phyloP scores from a whole-genome alignment of 2,329 filamentous ascomycete genomes.

The Colletotrichum sidae region DNA sequence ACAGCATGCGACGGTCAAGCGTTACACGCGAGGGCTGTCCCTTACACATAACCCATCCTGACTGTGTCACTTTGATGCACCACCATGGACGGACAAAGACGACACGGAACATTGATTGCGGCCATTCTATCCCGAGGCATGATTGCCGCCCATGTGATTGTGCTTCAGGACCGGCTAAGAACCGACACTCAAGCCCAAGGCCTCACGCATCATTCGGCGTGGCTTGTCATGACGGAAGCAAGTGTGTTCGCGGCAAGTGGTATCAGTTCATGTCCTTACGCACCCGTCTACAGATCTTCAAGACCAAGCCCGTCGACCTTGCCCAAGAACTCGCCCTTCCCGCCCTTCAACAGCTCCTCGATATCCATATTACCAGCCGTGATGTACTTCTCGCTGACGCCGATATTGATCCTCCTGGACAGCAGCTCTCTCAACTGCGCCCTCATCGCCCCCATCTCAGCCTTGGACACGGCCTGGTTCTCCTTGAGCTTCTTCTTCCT shows the following conservation, averaged over 20 bases:
- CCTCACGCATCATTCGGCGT: no score
- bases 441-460: constrained; percentile 75
- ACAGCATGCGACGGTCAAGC: no score
- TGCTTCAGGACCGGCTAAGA: no score
- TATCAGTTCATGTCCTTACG: not conserved
- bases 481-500: constrained; percentile 81
- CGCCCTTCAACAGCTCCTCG: constrained; percentile 74
- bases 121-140: no score
- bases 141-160: no score
- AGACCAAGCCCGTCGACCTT: constrained; percentile 56
- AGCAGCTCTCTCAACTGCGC: constrained; percentile 80
- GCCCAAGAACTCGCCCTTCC: constrained; percentile 75
- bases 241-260: not conserved
- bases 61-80: no score
- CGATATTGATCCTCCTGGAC: constrained; percentile 81
- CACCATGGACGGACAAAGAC: no score
- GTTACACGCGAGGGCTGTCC: no score
- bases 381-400: constrained; percentile 88
- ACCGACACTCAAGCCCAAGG: no score
- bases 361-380: constrained; percentile 88
- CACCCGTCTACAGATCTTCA: constrained; percentile 42
- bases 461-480: constrained; percentile 75
- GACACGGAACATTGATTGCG: no score
- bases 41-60: no score
- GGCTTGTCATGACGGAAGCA: no score